Evolutionary conservation across 208 protist species (phyloP).

Genomic region (Trichomonas tenax): DNA sequence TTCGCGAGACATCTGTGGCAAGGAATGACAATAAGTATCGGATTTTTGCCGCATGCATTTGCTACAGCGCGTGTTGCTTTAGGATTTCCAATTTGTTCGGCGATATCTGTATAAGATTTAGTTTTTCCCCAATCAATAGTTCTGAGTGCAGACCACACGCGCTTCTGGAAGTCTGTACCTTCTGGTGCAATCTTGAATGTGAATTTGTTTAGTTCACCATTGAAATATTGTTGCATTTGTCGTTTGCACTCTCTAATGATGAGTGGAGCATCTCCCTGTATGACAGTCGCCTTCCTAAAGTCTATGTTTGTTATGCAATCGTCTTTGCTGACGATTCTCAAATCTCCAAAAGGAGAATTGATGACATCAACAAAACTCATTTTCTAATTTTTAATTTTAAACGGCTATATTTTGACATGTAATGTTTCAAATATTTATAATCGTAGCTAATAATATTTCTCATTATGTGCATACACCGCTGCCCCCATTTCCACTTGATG

Average conservation of each 20-base stretch:
- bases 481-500: too few relatives aligned
- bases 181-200: background rate
- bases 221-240: background rate
- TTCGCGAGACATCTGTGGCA: background rate
- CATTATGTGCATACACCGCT: too few relatives aligned
- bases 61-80: background rate
- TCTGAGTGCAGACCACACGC: background rate
- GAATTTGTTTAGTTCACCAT: background rate
- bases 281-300: background rate
- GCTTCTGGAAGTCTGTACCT: background rate
- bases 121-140: background rate
- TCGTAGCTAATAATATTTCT: too few relatives aligned
- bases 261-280: background rate
- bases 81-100: background rate
- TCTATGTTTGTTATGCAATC: background rate
- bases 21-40: background rate
- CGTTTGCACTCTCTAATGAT: background rate
- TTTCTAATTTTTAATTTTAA: background rate
- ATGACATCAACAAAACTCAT: background rate
- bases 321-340: background rate
- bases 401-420: too few relatives aligned
- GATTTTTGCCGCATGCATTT: background rate
- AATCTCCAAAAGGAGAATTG: background rate
- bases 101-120: background rate
- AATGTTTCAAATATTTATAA: too few relatives aligned